phyloP scores from a whole-genome alignment of 495 filamentous ascomycete species.

The Neurospora tetraspora region DNA sequence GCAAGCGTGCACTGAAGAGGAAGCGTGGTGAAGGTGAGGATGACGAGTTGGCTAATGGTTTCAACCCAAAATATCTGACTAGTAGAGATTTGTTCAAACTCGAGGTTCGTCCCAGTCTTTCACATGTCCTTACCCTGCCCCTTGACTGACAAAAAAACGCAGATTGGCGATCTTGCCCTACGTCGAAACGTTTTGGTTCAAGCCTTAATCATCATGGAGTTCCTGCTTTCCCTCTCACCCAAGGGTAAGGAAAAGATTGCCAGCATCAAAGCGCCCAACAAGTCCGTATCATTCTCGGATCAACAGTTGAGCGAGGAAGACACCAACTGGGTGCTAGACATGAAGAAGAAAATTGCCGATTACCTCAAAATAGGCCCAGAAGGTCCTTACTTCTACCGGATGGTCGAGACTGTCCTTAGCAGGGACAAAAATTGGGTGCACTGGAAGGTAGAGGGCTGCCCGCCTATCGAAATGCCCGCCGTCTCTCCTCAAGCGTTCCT shows the following conservation, averaged over 20 bases:
- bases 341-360: constrained; percentile 59
- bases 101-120: constrained; percentile 48
- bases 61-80: constrained; percentile 96
- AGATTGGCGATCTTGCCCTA: constrained; percentile 91
- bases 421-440: constrained; percentile 97
- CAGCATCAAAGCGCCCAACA: constrained; percentile 56
- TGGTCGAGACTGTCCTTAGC: constrained; percentile 90
- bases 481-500: constrained; percentile 55
- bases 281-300: constrained; percentile 72
- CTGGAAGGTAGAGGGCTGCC: constrained; percentile 94
- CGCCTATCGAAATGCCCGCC: constrained; percentile 65
- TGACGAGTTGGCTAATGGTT: constrained; percentile 57
- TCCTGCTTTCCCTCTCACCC: constrained; percentile 78
- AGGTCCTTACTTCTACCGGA: constrained; percentile 87
- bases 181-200: constrained; percentile 89
- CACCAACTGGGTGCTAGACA: constrained; percentile 68
- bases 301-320: constrained; percentile 73
- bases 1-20: constrained; percentile 55
- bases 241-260: constrained; percentile 68
- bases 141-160: constrained; percentile 10
- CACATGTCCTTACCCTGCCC: neutral
- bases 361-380: constrained; percentile 67
- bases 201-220: constrained; percentile 85
- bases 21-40: constrained; percentile 53
- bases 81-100: constrained; percentile 90